Conservation (phyloP, 1,284 basidiomycete species). For the Sanghuangporus sanghuang region DNA sequence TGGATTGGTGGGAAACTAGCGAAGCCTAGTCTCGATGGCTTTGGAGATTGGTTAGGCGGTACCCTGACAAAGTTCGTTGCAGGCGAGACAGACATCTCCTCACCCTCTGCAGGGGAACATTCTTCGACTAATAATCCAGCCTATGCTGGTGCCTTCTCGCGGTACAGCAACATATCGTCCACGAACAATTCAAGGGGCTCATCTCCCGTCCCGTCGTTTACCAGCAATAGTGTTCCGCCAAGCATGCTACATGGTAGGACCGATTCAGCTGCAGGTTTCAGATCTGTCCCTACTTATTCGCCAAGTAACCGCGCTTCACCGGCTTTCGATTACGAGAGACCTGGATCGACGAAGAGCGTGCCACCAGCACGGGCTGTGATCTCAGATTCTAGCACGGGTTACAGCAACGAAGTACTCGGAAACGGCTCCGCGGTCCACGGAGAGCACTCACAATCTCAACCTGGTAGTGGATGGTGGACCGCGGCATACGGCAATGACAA, state of each 20-base stretch:
- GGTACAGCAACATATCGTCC: conserved; percentile 92
- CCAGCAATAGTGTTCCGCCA: conserved; percentile 39
- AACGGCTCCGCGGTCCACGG: not conserved
- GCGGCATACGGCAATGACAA: conserved; percentile 40
- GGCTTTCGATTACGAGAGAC: conserved; percentile 64
- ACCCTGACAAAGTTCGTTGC: conserved; percentile 95
- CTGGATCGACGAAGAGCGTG: conserved; percentile 38
- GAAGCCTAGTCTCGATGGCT: conserved; percentile 87
- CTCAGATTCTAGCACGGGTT: conserved; percentile 44
- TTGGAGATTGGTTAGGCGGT: conserved; percentile 93
- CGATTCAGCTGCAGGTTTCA: conserved; percentile 59
- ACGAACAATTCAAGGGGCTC: conserved; percentile 63
- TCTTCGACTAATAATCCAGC: conserved; percentile 38
- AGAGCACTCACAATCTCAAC: conserved; percentile 24
- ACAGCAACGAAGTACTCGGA: conserved; percentile 12
- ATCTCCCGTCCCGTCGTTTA: conserved; percentile 60
- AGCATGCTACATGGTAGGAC: conserved; percentile 43
- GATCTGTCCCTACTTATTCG: conserved; percentile 39
- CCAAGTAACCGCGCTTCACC: conserved; percentile 69
- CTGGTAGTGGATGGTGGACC: conserved; percentile 60
- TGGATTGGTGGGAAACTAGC: conserved; percentile 81
- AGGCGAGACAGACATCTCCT: conserved; percentile 65
- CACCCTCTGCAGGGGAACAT: conserved; percentile 34
- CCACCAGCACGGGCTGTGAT: conserved; percentile 49
- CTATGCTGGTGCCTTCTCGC: conserved; percentile 84